A percentile compares a stretch with the other conserved stretches of the same genome.
Conservation (phyloP, 139 green algal genomes). For the Chlamydomonas incerta region DNA sequence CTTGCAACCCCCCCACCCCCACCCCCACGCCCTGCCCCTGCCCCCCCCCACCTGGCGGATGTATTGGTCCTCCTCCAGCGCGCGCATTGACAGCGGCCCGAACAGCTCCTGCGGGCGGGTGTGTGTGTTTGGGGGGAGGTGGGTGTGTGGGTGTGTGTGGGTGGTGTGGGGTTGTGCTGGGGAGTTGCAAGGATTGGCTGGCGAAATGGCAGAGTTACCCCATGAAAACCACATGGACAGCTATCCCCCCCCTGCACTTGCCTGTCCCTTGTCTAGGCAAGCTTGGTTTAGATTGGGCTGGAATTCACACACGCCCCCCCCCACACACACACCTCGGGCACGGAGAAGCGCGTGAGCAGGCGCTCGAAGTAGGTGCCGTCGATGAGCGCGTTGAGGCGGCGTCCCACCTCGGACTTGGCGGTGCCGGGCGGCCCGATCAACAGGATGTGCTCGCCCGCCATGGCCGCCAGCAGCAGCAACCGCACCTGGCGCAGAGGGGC, state of each 20-base stretch:
- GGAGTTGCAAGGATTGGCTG: no score
- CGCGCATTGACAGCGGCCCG: constrained; percentile 90
- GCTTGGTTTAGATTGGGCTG: no score
- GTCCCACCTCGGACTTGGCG: constrained; percentile 91
- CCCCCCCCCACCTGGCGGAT: constrained; percentile 84
- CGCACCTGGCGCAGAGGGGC: constrained; percentile 66
- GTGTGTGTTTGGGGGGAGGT: not conserved
- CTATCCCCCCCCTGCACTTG: no score
- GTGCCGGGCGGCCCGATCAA: constrained; percentile 87
- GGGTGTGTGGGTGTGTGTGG: not conserved
- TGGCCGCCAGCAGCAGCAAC: constrained; percentile 88
- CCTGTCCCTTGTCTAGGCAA: no score
- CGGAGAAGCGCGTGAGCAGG: constrained; percentile 94
- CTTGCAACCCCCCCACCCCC: no score
- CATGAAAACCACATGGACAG: no score
- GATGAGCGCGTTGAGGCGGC: constrained; percentile 74
- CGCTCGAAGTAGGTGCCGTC: constrained; percentile 91
- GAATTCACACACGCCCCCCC: no score
- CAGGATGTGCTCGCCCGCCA: constrained; percentile 93
- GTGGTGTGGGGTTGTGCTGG: not conserved
- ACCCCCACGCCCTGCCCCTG: not conserved
- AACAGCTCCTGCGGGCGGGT: constrained; percentile 89
- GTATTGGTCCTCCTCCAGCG: constrained; percentile 93
- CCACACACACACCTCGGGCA: constrained; percentile 87
- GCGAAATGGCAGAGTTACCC: no score